Percentiles rank a stretch among this genome's conserved stretches.
phyloP scores from a whole-genome alignment of 2,329 filamentous ascomycete genomes.

The Pseudogymnoascus sp. region DNA sequence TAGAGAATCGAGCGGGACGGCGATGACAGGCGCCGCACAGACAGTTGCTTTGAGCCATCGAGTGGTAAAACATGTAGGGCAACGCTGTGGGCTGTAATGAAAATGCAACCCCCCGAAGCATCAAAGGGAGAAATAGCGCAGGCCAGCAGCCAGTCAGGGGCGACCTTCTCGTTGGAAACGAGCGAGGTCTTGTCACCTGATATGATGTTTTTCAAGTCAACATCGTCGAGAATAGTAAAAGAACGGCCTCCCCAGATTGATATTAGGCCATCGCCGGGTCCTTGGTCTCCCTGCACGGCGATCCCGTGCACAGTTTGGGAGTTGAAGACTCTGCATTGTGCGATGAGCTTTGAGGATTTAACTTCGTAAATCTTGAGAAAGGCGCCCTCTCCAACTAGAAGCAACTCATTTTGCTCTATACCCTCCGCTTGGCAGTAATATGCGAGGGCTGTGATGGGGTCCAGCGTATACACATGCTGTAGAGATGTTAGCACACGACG shows the following conservation, averaged over 20 bases:
- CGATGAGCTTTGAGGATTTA: conserved; percentile 29
- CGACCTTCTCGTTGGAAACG: conserved; percentile 32
- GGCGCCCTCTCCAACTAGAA: conserved; percentile 53
- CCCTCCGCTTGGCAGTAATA: conserved; percentile 35
- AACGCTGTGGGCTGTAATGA: conserved; percentile 84
- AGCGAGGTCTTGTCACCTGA: conserved; percentile 13
- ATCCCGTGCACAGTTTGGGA: conserved; percentile 71
- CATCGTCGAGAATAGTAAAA: conserved; percentile 30
- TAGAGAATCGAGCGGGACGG: conserved; percentile 80
- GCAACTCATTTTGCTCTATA: conserved; percentile 25
- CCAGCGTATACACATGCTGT: conserved; percentile 26
- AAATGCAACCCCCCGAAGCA: conserved; percentile 38
- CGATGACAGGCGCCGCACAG: conserved; percentile 43
- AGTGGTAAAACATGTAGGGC: conserved; percentile 43
- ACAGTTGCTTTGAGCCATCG: conserved; percentile 22
- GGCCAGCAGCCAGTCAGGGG: conserved; percentile 72
- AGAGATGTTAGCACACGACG: conserved; percentile 3
- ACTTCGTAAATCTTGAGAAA: conserved; percentile 43
- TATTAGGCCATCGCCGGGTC: conserved; percentile 25
- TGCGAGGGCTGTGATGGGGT: conserved; percentile 51
- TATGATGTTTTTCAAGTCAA: conserved; percentile 16
- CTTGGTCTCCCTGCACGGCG: conserved; percentile 29
- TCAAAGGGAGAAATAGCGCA: conserved; percentile 42
- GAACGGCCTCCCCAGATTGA: conserved; percentile 64
- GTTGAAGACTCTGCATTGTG: conserved; percentile 46